These are phyloP conservation scores for Moelleriella libera DNA, from an alignment of 2,329 filamentous ascomycete genomes.

Conservation along the genomic window DNA sequence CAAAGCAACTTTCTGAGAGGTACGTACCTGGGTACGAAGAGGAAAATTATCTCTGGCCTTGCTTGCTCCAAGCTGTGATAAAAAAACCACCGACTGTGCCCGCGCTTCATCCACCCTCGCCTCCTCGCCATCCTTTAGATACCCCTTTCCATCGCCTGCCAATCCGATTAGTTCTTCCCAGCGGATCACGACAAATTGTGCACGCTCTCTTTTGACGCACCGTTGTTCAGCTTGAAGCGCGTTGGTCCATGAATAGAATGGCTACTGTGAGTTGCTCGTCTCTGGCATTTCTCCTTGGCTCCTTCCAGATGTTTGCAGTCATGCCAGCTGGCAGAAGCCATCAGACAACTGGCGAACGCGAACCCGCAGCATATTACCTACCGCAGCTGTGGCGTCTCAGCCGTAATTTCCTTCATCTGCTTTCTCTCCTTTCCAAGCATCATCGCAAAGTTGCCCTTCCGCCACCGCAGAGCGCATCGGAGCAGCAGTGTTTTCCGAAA, in stretches of 20 bases:
- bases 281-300: conserved; percentile 1
- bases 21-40: not conserved
- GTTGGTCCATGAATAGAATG: conserved; percentile 22
- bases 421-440: not conserved
- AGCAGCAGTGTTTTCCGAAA: not conserved
- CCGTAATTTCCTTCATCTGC: not conserved
- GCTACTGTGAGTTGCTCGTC: conserved; percentile 23
- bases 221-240: conserved; percentile 1
- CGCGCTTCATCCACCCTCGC: conserved; percentile 12
- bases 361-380: not conserved
- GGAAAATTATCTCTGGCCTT: conserved; percentile 19
- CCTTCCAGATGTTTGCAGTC: conserved; percentile 3
- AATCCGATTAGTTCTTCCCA: conserved; percentile 7
- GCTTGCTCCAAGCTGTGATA: conserved; percentile 17
- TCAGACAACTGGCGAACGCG: not conserved
- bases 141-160: conserved; percentile 12
- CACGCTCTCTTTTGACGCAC: not conserved
- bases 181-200: not conserved
- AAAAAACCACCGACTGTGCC: conserved; percentile 14
- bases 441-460: not conserved
- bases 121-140: conserved; percentile 16
- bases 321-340: conserved; percentile 4
- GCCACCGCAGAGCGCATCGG: not conserved
- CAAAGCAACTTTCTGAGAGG: too few relatives aligned
- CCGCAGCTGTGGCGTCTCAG: too few relatives aligned